Percentiles rank a stretch among this genome's conserved stretches.
These are phyloP conservation scores for Pyrenochaeta sp. DNA, from an alignment of 2,329 filamentous ascomycete genomes.

Conservation along the genomic window DNA sequence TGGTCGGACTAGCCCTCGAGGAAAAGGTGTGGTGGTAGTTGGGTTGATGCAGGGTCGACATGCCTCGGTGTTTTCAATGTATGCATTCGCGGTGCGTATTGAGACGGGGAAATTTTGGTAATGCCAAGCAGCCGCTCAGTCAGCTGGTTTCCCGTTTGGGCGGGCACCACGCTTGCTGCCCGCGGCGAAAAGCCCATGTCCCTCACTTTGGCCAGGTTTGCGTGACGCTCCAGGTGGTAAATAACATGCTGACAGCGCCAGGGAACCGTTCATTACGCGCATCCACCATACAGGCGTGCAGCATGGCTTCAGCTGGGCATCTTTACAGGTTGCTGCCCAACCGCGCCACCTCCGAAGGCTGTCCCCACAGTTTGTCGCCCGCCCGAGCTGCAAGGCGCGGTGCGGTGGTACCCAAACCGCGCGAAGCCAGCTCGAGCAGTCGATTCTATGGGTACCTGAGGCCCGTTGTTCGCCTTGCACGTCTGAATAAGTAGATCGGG, in stretches of 20 bases:
- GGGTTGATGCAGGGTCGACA: conserved; percentile 4
- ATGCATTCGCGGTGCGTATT: background rate
- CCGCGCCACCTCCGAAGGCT: conserved; percentile 31
- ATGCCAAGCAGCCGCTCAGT: conserved; percentile 15
- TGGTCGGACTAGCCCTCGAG: conserved; percentile 6
- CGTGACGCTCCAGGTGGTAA: background rate
- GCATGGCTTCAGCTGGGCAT: conserved; percentile 22
- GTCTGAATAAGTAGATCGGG: conserved; percentile 37
- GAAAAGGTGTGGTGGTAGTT: conserved; percentile 12
- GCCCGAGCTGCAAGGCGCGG: conserved; percentile 30
- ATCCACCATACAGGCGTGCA: conserved; percentile 9
- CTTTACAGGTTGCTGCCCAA: conserved; percentile 36
- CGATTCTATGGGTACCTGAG: conserved; percentile 35
- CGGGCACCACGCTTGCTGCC: background rate
- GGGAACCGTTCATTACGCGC: conserved; percentile 7
- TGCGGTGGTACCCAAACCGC: conserved; percentile 38
- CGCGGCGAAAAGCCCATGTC: background rate
- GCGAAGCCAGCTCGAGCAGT: conserved; percentile 31
- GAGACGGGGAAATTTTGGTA: conserved; percentile 7
- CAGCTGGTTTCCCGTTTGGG: background rate
- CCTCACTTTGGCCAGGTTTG: background rate
- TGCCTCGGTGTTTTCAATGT: background rate
- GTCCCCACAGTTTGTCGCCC: conserved; percentile 37
- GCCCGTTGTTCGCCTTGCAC: conserved; percentile 23
- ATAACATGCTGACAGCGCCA: background rate